These are phyloP conservation scores for Sclerotinia subarctica DNA, from an alignment of 2,329 filamentous ascomycete species.

Conservation along the genomic window DNA sequence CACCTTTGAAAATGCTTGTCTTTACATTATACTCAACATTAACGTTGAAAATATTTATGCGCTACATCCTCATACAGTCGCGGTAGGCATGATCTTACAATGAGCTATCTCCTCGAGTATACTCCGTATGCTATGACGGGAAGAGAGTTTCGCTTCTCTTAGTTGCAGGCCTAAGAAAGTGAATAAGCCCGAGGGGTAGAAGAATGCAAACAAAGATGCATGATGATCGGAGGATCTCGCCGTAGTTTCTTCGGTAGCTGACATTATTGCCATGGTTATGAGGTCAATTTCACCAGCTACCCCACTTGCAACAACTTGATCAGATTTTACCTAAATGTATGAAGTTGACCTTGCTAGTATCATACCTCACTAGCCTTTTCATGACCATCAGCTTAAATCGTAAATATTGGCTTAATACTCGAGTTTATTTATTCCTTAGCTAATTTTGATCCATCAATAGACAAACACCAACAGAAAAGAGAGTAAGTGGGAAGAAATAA, in stretches of 20 bases:
- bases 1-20: background rate
- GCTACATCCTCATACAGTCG: background rate
- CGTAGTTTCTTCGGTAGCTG: constrained; percentile 18
- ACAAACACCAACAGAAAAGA: background rate
- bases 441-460: background rate
- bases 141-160: constrained; percentile 14
- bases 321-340: background rate
- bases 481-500: background rate
- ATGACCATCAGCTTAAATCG: background rate
- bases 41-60: background rate
- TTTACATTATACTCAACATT: background rate
- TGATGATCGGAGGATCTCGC: constrained; percentile 16
- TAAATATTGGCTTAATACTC: background rate
- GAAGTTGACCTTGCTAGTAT: background rate
- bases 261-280: constrained; percentile 14
- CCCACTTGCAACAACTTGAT: constrained; percentile 9
- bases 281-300: constrained; percentile 15
- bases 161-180: background rate
- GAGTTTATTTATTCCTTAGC: background rate
- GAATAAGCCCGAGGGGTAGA: constrained; percentile 6
- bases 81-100: too few relatives aligned
- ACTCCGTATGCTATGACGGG: constrained; percentile 2
- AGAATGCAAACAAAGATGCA: constrained; percentile 1
- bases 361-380: background rate
- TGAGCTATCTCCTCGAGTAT: background rate